phyloP scores from a whole-genome alignment of 208 protist genomes.

The Trypanosoma congolense region DNA sequence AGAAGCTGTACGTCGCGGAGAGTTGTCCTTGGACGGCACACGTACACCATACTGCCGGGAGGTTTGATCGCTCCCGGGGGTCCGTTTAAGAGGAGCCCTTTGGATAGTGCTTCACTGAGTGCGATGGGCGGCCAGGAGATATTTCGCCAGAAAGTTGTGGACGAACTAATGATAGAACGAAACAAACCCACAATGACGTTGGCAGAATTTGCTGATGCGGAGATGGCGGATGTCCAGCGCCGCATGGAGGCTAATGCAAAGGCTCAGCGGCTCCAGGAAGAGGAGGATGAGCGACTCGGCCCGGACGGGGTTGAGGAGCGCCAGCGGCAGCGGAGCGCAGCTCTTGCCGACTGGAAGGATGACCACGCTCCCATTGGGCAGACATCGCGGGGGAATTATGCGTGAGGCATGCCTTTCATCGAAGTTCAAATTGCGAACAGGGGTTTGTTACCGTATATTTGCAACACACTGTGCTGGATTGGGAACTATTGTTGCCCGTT shows the following conservation, averaged over 20 bases:
- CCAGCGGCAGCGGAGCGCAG: conserved; percentile 69
- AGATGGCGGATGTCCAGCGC: conserved; percentile 76
- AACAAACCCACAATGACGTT: conserved; percentile 85
- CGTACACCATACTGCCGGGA: conserved; percentile 84
- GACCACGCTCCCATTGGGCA: conserved; percentile 71
- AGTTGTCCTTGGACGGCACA: conserved; percentile 64
- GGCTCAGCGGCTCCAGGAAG: conserved; percentile 36
- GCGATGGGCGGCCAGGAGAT: conserved; percentile 36
- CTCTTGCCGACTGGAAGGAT: conserved; percentile 82
- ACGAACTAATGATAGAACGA: conserved; percentile 73
- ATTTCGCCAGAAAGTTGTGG: conserved; percentile 64
- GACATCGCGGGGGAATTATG: conserved; percentile 83
- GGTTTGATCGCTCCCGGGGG: conserved; percentile 68
- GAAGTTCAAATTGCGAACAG: too few species aligned
- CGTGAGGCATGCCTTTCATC: too few species aligned
- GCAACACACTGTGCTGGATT: too few species aligned
- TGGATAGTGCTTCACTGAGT: conserved; percentile 18
- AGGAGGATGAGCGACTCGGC: conserved; percentile 77
- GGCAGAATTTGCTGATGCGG: conserved; percentile 77
- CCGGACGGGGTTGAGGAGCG: conserved; percentile 82
- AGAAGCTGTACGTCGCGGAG: conserved; percentile 63
- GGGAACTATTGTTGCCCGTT: too few species aligned
- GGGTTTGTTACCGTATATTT: too few species aligned
- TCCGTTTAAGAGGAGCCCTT: conserved; percentile 6
- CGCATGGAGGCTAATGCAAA: conserved; percentile 53